Evolutionary conservation across 306 rosid genomes (phyloP), one percentile per base, ranked within the genome.

Genomic region (Vigna trinervia): DNA sequence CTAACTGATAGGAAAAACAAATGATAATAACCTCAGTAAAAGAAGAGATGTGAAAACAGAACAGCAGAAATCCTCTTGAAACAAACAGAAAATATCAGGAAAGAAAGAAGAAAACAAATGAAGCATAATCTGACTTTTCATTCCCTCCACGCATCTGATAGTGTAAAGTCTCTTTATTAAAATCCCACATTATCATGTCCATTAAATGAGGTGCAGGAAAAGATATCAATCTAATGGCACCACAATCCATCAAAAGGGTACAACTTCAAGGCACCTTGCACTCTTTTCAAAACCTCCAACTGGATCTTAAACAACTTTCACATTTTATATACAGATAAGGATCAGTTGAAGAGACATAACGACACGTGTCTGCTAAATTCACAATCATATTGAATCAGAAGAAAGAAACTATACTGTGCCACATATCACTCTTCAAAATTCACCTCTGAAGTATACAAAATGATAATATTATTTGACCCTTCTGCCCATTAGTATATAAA

Each of bases 381-480:
- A 60, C 34, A 23, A 17, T 61, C 20, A 10, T 28, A n/a, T 57
- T 57, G 46, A 74, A 60, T 69, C 9, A 6, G 45, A 77, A 77
- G 41, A 65, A 77, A 57, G 48, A 56, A 77, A 26, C 15, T 30
- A 30, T 56, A 17, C 2, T 54, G 2, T 50, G n/a, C 0, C 3
- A 15, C 20, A 14, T 14, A 15, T 28, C 63, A 45, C 65, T 66
- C 8, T 28, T 34, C 56, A 34, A 47, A 50, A 12, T 81, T 81
- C 68, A 6, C 46, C 4, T 62, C 43, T 56, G 5, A 69, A 45
- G 79, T 59, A 36, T 73, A 34, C 41, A 84, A 69, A 63, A 85
- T 85, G 47, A 89, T 69, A 56, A 62, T 78, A 78, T 89, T 89
- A 78, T 89, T 88, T 10, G 79, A 80, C 64, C 60, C 84, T 77